Evolutionary conservation across 345 rosid species (phyloP), one percentile per base, ranked within the genome.

Genomic region (Raphanus raphanistrum): DNA sequence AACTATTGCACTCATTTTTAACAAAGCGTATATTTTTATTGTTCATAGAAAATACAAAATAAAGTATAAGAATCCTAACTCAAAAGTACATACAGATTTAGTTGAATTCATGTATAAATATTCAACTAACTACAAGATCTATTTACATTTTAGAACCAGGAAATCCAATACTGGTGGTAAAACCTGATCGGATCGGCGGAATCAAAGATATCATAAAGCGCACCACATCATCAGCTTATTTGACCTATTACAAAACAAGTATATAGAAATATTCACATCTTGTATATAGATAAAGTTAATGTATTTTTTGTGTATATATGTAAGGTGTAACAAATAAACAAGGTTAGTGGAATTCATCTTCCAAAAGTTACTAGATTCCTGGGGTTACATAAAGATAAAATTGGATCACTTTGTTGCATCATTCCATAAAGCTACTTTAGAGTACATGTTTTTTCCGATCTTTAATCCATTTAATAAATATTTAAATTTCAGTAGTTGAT

Each of bases 301-400:
- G 28, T 45, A 31, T 66, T 45, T 8, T 65, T n/a, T 60, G 32
- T 67, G 61, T 72, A 29, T 73, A 6, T 73, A 12, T 64, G 9
- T 28, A 67, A 59, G 36, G 36, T 63, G 66, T 17, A 66, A 65
- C 58, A 71, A 75, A 50, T 50, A 50, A 16, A 71, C 59, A 45
- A 32, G 68, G 70, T 76, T 48, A 80, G 76, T 80, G 80, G 73
- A 76, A 71, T 52, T 70, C 72, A 66, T 71, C 83, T 65, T 76
- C 77, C 70, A 76, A 80, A 80, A 76, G 77, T 62, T 80, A 72
- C 73, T 71, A 80, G 77, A 72, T 71, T 71, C 80, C 68, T 75
- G 70, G 60, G 80, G 71, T 74, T 65, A 52, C 82, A 54, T 69
- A 70, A 79, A 79, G 70, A 61, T 62, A 43, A 79, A 68, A 63